Conservation (phyloP, 768 basidiomycete genomes). For the Boletellus ananiceps region DNA sequence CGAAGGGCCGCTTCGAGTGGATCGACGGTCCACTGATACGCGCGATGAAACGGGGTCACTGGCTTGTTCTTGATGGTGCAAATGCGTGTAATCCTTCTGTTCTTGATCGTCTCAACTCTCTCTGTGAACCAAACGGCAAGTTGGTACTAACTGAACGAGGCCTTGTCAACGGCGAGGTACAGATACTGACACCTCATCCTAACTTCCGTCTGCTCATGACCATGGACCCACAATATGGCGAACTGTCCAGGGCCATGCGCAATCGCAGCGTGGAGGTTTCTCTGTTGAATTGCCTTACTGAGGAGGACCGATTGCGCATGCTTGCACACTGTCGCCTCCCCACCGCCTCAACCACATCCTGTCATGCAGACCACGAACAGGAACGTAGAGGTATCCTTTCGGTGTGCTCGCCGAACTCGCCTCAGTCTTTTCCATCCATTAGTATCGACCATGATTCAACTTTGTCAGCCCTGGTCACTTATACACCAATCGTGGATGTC, state of each 20-base stretch:
- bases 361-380: constrained; percentile 19
- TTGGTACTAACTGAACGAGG: constrained; percentile 90
- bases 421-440: constrained; percentile 32
- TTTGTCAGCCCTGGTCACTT: constrained; percentile 41
- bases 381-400: constrained; percentile 23
- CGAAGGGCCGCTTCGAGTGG: constrained; percentile 79
- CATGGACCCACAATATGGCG: constrained; percentile 86
- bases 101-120: constrained; percentile 91
- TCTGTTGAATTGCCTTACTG: constrained; percentile 34
- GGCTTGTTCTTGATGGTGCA: constrained; percentile 88
- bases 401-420: neutral
- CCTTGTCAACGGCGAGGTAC: constrained; percentile 68
- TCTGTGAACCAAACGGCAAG: constrained; percentile 83
- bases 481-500: constrained; percentile 31
- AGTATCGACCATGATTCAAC: constrained; percentile 47
- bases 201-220: constrained; percentile 93
- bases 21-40: constrained; percentile 86
- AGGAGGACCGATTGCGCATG: constrained; percentile 47
- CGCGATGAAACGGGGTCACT: constrained; percentile 83
- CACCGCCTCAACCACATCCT: constrained; percentile 2
- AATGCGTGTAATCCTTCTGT: constrained; percentile 95
- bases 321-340: constrained; percentile 51
- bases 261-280: constrained; percentile 91
- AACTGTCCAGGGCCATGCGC: constrained; percentile 96
- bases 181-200: constrained; percentile 76